phyloP scores from a whole-genome alignment of 2,329 filamentous ascomycete genomes.

The Cytospora piceae region DNA sequence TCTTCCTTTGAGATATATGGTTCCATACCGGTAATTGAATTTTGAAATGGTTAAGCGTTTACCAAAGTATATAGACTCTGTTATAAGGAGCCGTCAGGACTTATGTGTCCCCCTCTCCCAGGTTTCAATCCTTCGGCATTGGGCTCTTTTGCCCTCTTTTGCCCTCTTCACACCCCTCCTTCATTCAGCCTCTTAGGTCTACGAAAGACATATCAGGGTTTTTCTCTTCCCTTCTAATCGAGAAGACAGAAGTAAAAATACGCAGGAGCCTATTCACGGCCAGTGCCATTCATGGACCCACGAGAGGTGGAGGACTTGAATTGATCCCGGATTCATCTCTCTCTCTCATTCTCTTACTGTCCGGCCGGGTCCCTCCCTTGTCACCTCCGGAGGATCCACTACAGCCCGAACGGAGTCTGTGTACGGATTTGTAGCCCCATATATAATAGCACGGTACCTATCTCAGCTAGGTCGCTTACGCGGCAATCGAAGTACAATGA shows the following conservation, averaged over 20 bases:
- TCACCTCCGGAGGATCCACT: constrained; percentile 3
- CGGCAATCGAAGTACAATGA: constrained; percentile 5
- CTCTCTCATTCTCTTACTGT: not conserved
- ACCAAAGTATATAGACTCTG: no score
- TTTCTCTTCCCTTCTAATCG: no score
- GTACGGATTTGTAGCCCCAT: not conserved
- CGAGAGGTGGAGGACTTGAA: not conserved
- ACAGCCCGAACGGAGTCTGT: not conserved
- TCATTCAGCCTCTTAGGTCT: no score
- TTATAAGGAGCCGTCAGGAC: not conserved
- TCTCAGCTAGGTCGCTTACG: constrained; percentile 11
- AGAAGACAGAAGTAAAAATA: not conserved
- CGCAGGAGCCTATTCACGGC: not conserved
- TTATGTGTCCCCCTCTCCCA: no score
- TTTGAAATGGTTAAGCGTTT: not conserved
- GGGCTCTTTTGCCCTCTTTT: not conserved
- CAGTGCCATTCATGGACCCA: not conserved
- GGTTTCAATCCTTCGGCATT: not conserved
- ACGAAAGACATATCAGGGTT: no score
- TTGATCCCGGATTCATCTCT: not conserved
- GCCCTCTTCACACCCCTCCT: no score
- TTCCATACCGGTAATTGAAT: not conserved
- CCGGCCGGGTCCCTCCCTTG: constrained; percentile 1
- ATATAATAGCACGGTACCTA: constrained; percentile 3
- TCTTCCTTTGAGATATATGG: no score